Evolutionary conservation across 2,329 filamentous ascomycete genomes (phyloP), one percentile per base, ranked within the genome.

Genomic region (Fusarium nodosum): DNA sequence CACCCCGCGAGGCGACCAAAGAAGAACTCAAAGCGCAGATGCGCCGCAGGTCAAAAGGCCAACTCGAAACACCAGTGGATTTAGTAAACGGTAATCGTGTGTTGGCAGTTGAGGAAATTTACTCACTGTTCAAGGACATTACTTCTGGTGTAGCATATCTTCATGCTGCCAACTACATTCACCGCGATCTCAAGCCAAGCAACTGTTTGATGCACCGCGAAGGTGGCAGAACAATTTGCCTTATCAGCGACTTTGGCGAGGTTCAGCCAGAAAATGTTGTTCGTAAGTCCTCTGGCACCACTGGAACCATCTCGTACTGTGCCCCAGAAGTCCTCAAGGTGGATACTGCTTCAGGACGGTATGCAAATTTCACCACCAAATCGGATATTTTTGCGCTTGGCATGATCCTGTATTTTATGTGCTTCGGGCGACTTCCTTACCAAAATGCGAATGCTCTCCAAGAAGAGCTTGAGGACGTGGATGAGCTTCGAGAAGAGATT

Each of bases 401-500:
- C 50, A 97, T 99, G 95, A 98, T 98, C 58, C 86, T 99, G 5
- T 97, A 98, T 79, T 99, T 99, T 76, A 91, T 99, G 85, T 99
- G 96, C 78, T 99, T 99, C 77, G 93, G 91, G 2, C 87, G 91
- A 47, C 85, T 99, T 13, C 96, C 96, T 0, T 99, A 98, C 76
- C 85, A 82, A 26, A 92, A 91, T 72, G 93, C 94, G 54, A 95
- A 98, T 76, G 86, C 91, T 5, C 85, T 97, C 24, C 89, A 97
- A 63, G 95, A 98, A 78, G 95, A 98, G 76, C 90, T 93, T 57
- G 96, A 99, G 77, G 94, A 98, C 70, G 85, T 97, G 7, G 94
- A 97, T 72, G 84, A 90, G 69, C 85, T 99, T 31, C 89, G 94
- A 42, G 91, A 86, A 5, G 96, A 99, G 78, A 98, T 99, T 59